These are phyloP conservation scores for Citrus sp. DNA, from an alignment of 345 rosid genomes.

Conservation along the genomic window DNA sequence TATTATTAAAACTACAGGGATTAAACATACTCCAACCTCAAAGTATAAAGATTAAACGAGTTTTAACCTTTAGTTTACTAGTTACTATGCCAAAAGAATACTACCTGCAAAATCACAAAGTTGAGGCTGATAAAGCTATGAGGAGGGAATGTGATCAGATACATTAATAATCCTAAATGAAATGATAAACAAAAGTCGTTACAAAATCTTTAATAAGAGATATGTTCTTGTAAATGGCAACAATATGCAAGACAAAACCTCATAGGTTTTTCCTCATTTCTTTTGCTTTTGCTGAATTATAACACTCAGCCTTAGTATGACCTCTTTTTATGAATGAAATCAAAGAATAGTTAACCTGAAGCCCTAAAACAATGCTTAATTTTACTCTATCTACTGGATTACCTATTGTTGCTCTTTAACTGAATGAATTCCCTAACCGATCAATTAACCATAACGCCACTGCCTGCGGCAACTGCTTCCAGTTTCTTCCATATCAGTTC, in stretches of 20 bases:
- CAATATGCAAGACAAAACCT: not conserved
- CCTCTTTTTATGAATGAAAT: not conserved
- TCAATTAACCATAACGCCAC: conserved; percentile 8
- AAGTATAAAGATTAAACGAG: too few relatives aligned
- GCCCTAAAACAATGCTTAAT: not conserved
- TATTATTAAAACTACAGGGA: too few relatives aligned
- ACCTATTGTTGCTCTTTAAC: not conserved
- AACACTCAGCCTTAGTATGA: not conserved
- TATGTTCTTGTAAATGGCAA: not conserved
- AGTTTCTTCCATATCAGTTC: conserved; percentile 41
- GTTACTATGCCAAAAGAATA: not conserved
- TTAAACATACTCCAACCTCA: too few relatives aligned
- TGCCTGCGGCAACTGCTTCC: conserved; percentile 34
- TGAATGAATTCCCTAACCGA: not conserved
- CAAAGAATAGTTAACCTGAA: conserved; percentile 7
- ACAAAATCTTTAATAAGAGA: not conserved
- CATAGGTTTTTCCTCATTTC: not conserved
- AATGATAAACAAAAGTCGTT: not conserved
- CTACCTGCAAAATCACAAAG: not conserved
- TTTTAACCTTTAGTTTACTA: too few relatives aligned
- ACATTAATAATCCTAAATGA: not conserved
- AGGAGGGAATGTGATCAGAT: not conserved
- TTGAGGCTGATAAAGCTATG: not conserved
- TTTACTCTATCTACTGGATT: conserved; percentile 10
- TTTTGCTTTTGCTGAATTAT: not conserved